Evolutionary conservation across 2,329 filamentous ascomycete genomes (phyloP).

Genomic region (Bipolaris sorokiniana): DNA sequence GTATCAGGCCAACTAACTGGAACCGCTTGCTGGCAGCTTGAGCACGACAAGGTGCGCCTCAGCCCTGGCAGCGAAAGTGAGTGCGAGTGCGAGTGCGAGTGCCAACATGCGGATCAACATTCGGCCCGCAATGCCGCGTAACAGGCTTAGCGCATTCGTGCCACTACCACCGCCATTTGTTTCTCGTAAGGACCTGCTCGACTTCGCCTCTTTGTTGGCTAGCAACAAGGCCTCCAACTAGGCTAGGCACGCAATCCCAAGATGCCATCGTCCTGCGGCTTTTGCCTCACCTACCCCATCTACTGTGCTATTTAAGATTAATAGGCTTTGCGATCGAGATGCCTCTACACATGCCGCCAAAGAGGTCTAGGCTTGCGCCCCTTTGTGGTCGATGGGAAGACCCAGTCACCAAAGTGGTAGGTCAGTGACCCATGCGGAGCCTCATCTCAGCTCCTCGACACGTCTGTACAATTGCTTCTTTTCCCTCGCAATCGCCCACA

Average conservation of each 20-base stretch:
- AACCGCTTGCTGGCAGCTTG: neutral
- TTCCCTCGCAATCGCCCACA: neutral
- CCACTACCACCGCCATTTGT: neutral
- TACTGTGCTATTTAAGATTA: neutral
- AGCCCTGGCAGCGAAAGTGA: neutral
- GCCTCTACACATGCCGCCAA: neutral
- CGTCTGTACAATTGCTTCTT: neutral
- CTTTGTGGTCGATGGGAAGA: neutral
- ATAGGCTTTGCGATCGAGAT: neutral
- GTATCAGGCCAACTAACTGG: neutral
- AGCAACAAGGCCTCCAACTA: neutral
- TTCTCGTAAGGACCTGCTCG: neutral
- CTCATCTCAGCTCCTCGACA: neutral
- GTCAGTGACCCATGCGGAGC: neutral
- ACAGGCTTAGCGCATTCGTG: neutral
- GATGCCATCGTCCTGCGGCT: neutral
- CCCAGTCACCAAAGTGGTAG: neutral
- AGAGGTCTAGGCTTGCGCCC: neutral
- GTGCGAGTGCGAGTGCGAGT: neutral
- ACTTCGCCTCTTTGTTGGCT: conserved; percentile 5
- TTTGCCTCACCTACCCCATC: neutral
- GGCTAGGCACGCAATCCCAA: neutral
- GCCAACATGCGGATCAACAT: conserved; percentile 2
- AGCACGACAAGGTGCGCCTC: neutral
- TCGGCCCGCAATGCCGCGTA: neutral